Evolutionary conservation across 768 basidiomycete species (phyloP).

Genomic region (Collybiopsis luxurians): DNA sequence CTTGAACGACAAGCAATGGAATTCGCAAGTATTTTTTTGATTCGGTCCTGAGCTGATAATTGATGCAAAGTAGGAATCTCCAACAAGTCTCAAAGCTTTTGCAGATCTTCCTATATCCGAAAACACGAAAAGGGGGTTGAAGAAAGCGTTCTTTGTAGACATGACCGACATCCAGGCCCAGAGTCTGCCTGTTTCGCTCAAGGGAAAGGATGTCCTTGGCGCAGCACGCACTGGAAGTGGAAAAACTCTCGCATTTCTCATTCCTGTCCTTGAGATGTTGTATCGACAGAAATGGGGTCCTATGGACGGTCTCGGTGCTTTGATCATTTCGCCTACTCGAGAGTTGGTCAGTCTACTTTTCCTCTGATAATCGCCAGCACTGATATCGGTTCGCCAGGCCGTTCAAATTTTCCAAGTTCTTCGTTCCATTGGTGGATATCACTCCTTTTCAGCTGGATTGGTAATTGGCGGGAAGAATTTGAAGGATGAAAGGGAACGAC

Average conservation of each 20-base stretch:
- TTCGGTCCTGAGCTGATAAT: conserved; percentile 14
- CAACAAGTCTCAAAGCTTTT: conserved; percentile 56
- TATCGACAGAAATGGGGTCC: conserved; percentile 93
- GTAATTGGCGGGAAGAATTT: conserved; percentile 96
- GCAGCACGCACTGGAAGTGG: conserved; percentile 95
- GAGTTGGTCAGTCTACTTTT: conserved; percentile 68
- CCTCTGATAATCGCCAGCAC: background rate
- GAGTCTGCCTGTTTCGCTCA: conserved; percentile 86
- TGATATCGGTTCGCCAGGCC: conserved; percentile 51
- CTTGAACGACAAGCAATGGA: conserved; percentile 17
- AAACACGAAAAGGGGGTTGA: conserved; percentile 76
- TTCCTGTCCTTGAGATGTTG: conserved; percentile 89
- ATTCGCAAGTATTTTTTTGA: conserved; percentile 19
- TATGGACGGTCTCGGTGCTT: conserved; percentile 85
- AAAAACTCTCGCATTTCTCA: conserved; percentile 94
- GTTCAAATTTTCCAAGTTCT: conserved; percentile 98
- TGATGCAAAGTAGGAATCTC: conserved; percentile 40
- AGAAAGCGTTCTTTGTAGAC: conserved; percentile 79
- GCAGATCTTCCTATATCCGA: conserved; percentile 77
- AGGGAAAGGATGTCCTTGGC: conserved; percentile 94
- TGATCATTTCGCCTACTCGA: conserved; percentile 92
- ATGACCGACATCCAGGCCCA: conserved; percentile 93
- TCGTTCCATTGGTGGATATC: conserved; percentile 88
- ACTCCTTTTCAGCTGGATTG: conserved; percentile 90
- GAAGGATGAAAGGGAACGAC: conserved; percentile 86